These are phyloP conservation scores for Mucor sp. DNA, from an alignment of 371 early-diverging fungal genomes.

Conservation along the genomic window DNA sequence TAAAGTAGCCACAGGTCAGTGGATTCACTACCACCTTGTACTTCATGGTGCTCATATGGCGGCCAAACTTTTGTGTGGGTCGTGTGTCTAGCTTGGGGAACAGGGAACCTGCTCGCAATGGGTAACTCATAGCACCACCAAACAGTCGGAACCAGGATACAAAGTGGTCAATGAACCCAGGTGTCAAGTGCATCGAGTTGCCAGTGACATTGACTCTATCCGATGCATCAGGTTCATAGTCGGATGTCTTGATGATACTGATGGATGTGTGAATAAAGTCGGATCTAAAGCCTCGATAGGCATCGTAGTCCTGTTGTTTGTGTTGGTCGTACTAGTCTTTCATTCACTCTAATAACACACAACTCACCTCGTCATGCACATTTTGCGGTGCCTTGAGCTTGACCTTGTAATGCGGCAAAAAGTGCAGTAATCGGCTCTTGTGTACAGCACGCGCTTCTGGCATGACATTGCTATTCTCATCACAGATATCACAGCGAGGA, in stretches of 20 bases:
- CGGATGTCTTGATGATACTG: constrained; percentile 38
- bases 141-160: constrained; percentile 41
- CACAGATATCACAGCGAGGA: not conserved
- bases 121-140: constrained; percentile 45
- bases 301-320: constrained; percentile 43
- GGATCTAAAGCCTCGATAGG: constrained; percentile 68
- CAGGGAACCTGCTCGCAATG: constrained; percentile 44
- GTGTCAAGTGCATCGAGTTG: constrained; percentile 51
- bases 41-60: constrained; percentile 36
- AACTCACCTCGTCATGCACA: constrained; percentile 26
- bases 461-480: not conserved
- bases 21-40: constrained; percentile 46
- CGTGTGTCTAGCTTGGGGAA: constrained; percentile 32
- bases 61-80: constrained; percentile 38
- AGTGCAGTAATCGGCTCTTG: constrained; percentile 17
- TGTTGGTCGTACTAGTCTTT: not conserved
- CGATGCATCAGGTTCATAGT: not conserved
- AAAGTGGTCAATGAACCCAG: constrained; percentile 47
- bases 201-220: not conserved
- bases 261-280: constrained; percentile 63
- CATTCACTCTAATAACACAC: too few relatives aligned
- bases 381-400: constrained; percentile 36
- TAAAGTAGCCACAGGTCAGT: constrained; percentile 42
- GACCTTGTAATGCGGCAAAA: constrained; percentile 48
- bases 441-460: constrained; percentile 4